A percentile compares a stretch with the other conserved stretches of the same genome.
These are phyloP conservation scores for Salvia hispanica DNA, from an alignment of 257 asterid genomes.

Conservation along the genomic window DNA sequence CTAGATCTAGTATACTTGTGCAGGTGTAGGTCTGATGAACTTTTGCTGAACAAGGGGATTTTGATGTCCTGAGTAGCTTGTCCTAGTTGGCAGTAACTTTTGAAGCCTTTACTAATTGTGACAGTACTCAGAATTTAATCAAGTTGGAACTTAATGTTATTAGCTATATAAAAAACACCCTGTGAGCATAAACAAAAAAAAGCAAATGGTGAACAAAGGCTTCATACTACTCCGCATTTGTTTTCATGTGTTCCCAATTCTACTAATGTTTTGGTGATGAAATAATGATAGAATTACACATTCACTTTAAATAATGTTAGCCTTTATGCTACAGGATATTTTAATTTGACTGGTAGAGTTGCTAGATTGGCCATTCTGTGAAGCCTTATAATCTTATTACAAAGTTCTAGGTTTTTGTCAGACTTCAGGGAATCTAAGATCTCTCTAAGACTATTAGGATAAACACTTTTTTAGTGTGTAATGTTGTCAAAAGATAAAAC, in stretches of 20 bases:
- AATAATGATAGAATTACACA: constrained; percentile 20
- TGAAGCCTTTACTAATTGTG: background rate
- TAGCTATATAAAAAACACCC: constrained; percentile 7
- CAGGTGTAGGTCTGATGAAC: constrained; percentile 22
- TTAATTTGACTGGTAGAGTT: background rate
- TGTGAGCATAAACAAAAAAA: constrained; percentile 1
- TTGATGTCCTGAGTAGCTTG: constrained; percentile 6
- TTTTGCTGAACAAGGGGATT: constrained; percentile 19
- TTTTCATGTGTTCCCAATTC: constrained; percentile 6
- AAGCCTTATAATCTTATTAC: background rate
- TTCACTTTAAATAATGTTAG: no score
- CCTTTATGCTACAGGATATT: constrained; percentile 4
- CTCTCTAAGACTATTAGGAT: no score
- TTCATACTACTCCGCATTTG: no score
- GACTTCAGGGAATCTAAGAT: no score
- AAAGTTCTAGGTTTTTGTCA: background rate
- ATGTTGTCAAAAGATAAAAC: background rate
- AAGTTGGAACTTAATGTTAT: background rate
- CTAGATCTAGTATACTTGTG: constrained; percentile 21
- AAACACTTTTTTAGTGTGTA: background rate
- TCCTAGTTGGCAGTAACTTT: background rate
- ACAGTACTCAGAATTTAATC: background rate
- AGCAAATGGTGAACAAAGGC: background rate
- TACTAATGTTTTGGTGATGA: constrained; percentile 8
- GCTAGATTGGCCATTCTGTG: background rate